Base-by-base conservation (phyloP, 2,329 filamentous ascomycete species). In the Colletotrichum sp. region DNA sequence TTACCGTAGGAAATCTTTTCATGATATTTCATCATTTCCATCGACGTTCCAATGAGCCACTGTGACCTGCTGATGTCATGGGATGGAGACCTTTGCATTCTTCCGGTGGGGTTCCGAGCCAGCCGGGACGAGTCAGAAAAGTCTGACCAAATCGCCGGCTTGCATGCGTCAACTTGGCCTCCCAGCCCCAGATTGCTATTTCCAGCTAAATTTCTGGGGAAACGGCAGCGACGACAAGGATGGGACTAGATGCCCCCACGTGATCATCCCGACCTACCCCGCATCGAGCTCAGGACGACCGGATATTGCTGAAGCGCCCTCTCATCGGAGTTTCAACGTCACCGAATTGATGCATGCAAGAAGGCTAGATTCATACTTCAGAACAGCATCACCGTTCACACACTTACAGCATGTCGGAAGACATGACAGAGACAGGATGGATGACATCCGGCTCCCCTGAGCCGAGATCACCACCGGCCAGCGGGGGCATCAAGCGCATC, bases 41-140 rank as follows among this genome's bases (percentile, higher is more conserved):
- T 52, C 43, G 0, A 13, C 43, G 0, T 52, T 0, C n/a, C 43
- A 52, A 52, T 21, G 18, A 52, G 10, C 0, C 43, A 52, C 0
- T 13, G 43, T 52, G 43, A 52, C 10, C 43, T 0, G n/a, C 13
- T 52, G 43, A 52, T 52, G n/a, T 21, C 43, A 52, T 52, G n/a
- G 43, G 10, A 52, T 52, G 43, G 43, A 52, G 43, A 21, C 43
- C 10, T 21, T 52, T 6, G 10, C 10, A 3, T 52, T 52, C 43
- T 52, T 52, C 6, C 43, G 43, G 43, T 1, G 43, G 43, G n/a
- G 43, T 21, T 13, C 43, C 43, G 43, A 52, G 10, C 43, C 43
- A 52, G 43, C 43, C 43, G 43, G n/a, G 43, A 52, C 43, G 43
- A 52, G n/a, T 21, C 43, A 52, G 43, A 52, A 52, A 52, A 52